Percentiles rank a stretch among this genome's conserved stretches.
These are phyloP conservation scores for Trichoderma atroviride DNA, from an alignment of 2,329 filamentous ascomycete genomes.

Conservation along the genomic window DNA sequence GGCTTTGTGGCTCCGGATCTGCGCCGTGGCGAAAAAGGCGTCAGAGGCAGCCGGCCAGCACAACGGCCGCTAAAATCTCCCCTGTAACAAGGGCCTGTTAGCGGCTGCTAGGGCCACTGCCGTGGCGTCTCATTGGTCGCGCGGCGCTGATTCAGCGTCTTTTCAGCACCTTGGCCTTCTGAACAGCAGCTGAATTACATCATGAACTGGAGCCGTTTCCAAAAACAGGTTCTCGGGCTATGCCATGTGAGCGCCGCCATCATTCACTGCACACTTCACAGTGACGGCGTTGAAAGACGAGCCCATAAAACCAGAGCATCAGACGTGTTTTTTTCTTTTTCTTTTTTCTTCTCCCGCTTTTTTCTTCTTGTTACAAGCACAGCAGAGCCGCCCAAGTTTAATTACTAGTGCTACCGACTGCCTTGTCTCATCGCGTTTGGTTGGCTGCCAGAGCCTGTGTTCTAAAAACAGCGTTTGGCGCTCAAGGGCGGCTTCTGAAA, in stretches of 20 bases:
- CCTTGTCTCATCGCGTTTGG: conserved; percentile 25
- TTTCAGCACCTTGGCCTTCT: background rate
- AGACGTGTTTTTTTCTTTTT: background rate
- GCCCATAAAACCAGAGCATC: background rate
- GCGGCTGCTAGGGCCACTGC: conserved; percentile 1
- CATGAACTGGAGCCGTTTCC: background rate
- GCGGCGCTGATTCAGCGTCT: background rate
- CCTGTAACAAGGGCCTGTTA: conserved; percentile 7
- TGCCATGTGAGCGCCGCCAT: conserved; percentile 22
- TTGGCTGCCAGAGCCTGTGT: conserved; percentile 26
- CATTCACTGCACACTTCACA: conserved; percentile 5
- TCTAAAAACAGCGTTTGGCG: conserved; percentile 26
- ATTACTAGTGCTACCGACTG: background rate
- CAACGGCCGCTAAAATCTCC: conserved; percentile 14
- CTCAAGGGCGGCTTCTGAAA: conserved; percentile 34
- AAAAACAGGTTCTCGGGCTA: conserved; percentile 23
- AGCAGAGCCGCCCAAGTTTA: background rate
- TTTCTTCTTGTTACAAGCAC: background rate
- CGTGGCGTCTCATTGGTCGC: conserved; percentile 13
- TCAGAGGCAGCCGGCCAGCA: conserved; percentile 12
- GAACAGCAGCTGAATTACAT: conserved; percentile 22
- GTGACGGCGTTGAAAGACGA: background rate
- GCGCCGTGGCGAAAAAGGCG: conserved; percentile 15
- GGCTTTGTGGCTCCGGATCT: conserved; percentile 13
- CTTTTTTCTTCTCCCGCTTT: background rate